phyloP scores from a whole-genome alignment of 129 eudicot species.

The Chrysanthemum lavandulifolium region DNA sequence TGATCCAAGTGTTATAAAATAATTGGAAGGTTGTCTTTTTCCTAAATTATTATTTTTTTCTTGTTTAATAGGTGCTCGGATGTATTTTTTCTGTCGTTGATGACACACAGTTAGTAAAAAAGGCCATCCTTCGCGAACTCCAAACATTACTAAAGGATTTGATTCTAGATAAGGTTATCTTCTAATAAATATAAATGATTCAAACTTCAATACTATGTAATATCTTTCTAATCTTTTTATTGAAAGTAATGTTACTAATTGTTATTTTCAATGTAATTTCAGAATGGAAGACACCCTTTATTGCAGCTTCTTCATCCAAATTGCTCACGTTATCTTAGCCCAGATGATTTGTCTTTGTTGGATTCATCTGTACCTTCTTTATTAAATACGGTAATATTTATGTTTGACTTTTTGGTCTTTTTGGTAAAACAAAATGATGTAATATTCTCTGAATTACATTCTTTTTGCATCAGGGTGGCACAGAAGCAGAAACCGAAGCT shows the following conservation, averaged over 20 bases:
- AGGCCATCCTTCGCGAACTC: conserved; percentile 88
- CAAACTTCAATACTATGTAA: too few relatives aligned
- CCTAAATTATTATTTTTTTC: neutral
- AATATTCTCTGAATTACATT: too few relatives aligned
- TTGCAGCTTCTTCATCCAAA: conserved; percentile 89
- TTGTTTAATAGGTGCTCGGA: conserved; percentile 58
- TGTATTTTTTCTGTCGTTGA: conserved; percentile 23
- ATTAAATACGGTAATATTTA: conserved; percentile 41
- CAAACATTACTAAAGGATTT: conserved; percentile 64
- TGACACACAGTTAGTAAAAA: conserved; percentile 85
- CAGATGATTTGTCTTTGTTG: conserved; percentile 66
- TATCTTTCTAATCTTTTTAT: too few relatives aligned
- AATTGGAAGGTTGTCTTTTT: neutral
- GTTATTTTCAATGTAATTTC: conserved; percentile 4
- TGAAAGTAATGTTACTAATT: neutral
- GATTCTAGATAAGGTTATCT: conserved; percentile 57
- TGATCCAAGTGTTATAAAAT: too few relatives aligned
- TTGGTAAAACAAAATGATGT: too few relatives aligned
- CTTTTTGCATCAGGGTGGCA: too few relatives aligned
- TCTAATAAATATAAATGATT: neutral
- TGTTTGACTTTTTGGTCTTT: too few relatives aligned
- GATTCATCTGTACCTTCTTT: conserved; percentile 65
- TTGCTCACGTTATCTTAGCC: conserved; percentile 70
- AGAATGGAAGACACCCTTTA: conserved; percentile 72
- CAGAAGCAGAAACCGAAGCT: too few relatives aligned